These are phyloP conservation scores for Hyphopichia buzzinii DNA, from an alignment of 1,139 yeast species.

Conservation along the genomic window DNA sequence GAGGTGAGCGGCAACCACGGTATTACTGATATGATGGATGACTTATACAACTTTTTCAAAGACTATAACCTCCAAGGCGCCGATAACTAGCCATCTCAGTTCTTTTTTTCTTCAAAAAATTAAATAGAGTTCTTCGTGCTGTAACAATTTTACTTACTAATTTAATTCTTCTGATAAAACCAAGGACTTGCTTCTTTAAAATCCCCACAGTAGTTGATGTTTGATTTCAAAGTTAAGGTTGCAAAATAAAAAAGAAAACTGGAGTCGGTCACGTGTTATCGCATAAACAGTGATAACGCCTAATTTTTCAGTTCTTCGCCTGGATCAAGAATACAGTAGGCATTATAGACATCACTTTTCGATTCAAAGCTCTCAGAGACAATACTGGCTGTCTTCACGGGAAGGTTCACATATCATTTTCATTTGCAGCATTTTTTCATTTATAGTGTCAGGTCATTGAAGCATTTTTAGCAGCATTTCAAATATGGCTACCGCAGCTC, in stretches of 20 bases:
- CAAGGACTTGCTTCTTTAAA: not conserved
- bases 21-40: slow-evolving; percentile 58
- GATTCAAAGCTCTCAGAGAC: no score
- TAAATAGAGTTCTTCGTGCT: no score
- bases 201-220: not conserved
- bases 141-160: no score
- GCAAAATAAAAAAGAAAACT: not conserved
- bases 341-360: no score
- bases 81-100: slow-evolving; percentile 39
- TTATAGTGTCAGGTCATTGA: no score
- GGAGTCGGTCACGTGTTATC: not conserved
- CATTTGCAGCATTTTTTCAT: no score
- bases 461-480: slow-evolving; percentile 6
- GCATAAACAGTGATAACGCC: not conserved
- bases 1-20: slow-evolving; percentile 48
- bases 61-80: slow-evolving; percentile 43
- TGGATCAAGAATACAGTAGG: no score
- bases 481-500: not conserved
- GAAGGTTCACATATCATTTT: no score
- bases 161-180: no score
- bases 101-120: no score
- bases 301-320: not conserved
- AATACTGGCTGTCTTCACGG: no score
- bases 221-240: not conserved
- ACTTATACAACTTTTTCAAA: slow-evolving; percentile 48